Evolutionary conservation across 2,329 filamentous ascomycete species (phyloP).

Genomic region (Fusarium xyrophilum): DNA sequence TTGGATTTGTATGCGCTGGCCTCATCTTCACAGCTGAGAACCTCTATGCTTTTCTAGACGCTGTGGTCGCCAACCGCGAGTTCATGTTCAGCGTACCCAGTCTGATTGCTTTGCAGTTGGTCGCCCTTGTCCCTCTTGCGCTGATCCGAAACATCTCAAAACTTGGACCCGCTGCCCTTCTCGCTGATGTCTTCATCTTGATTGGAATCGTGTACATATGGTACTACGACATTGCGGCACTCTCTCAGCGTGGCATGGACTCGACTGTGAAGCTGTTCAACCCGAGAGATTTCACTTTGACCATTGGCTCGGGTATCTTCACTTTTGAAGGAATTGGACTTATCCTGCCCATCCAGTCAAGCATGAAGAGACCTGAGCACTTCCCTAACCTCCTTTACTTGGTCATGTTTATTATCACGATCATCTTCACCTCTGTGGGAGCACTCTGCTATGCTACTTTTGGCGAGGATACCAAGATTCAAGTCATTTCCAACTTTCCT

Average conservation of each 20-base stretch:
- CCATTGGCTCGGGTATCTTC: constrained; percentile 76
- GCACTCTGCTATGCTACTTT: constrained; percentile 78
- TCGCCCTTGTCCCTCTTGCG: constrained; percentile 69
- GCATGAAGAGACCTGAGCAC: constrained; percentile 73
- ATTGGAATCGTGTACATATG: constrained; percentile 77
- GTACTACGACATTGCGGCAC: constrained; percentile 68
- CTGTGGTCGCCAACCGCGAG: constrained; percentile 61
- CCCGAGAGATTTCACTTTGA: constrained; percentile 71
- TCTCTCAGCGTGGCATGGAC: constrained; percentile 64
- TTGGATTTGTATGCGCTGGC: constrained; percentile 80
- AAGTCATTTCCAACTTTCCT: constrained; percentile 79
- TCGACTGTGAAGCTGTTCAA: constrained; percentile 73
- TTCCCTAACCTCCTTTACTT: constrained; percentile 70
- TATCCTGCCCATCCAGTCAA: constrained; percentile 77
- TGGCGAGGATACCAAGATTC: constrained; percentile 71
- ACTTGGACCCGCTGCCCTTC: constrained; percentile 70
- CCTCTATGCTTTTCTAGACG: constrained; percentile 69
- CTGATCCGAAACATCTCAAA: constrained; percentile 79
- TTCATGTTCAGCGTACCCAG: constrained; percentile 58
- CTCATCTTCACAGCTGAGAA: constrained; percentile 82
- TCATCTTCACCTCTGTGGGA: constrained; percentile 75
- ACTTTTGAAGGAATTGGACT: constrained; percentile 81
- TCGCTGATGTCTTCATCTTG: constrained; percentile 76
- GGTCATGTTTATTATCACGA: constrained; percentile 76
- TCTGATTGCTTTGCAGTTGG: constrained; percentile 71